These are phyloP conservation scores for Entomortierella beljakovae DNA, from an alignment of 192 early-diverging fungal species.

Conservation along the genomic window DNA sequence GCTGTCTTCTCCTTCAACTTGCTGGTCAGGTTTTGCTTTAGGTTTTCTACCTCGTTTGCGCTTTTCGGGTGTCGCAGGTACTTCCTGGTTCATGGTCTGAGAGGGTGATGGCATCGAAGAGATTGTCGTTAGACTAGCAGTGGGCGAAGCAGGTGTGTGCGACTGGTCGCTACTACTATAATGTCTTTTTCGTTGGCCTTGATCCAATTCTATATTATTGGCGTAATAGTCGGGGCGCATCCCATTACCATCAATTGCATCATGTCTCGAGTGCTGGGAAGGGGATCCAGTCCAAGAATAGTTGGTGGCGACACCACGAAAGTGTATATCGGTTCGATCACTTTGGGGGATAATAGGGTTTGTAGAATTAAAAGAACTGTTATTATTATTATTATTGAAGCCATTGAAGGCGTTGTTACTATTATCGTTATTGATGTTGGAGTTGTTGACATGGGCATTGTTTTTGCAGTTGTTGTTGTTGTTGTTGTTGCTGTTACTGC, in stretches of 20 bases:
- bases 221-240: neutral
- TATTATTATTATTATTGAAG: neutral
- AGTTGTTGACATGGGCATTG: neutral
- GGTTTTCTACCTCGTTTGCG: constrained; percentile 32
- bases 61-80: neutral
- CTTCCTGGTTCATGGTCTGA: neutral
- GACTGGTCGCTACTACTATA: neutral
- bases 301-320: neutral
- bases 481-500: neutral
- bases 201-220: neutral
- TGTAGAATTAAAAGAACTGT: neutral
- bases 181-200: neutral
- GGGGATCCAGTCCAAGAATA: neutral
- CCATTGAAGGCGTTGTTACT: constrained; percentile 2
- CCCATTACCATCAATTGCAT: neutral
- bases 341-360: neutral
- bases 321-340: neutral
- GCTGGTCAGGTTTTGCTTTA: constrained; percentile 25
- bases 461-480: too few species aligned
- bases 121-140: neutral
- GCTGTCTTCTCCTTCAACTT: neutral
- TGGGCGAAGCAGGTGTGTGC: constrained; percentile 26
- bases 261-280: neutral
- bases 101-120: neutral
- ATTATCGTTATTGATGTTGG: neutral